These are phyloP conservation scores for Silene latifolia DNA, from an alignment of 148 eudicot genomes.

Conservation along the genomic window DNA sequence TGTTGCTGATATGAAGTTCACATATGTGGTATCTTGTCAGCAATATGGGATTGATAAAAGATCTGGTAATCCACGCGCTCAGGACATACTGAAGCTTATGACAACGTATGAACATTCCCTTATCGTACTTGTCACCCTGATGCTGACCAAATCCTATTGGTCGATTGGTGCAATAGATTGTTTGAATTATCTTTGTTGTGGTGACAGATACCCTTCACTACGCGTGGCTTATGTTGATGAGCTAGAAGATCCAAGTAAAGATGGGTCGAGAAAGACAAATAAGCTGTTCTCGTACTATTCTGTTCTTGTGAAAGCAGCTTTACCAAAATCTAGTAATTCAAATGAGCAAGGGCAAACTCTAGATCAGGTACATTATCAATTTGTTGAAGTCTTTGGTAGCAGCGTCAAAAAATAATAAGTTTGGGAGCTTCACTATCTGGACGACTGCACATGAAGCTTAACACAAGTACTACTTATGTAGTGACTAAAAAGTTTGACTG, in stretches of 20 bases:
- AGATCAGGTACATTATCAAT: slow-evolving; percentile 54
- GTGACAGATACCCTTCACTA: slow-evolving; percentile 80
- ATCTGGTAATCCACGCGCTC: slow-evolving; percentile 76
- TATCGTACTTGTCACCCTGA: background rate
- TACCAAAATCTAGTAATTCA: slow-evolving; percentile 70
- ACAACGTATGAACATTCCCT: slow-evolving; percentile 45
- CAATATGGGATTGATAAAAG: slow-evolving; percentile 86
- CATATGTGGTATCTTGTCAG: slow-evolving; percentile 97
- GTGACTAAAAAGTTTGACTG: background rate
- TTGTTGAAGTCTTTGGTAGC: background rate
- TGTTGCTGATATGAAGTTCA: slow-evolving; percentile 95
- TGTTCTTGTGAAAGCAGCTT: slow-evolving; percentile 83
- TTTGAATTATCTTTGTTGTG: background rate
- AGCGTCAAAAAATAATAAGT: background rate
- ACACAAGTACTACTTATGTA: background rate
- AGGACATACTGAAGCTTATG: slow-evolving; percentile 86
- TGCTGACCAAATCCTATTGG: background rate
- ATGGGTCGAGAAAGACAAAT: slow-evolving; percentile 47
- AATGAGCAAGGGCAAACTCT: slow-evolving; percentile 74
- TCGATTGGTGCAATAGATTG: background rate
- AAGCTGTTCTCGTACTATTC: slow-evolving; percentile 66
- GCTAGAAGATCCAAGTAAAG: slow-evolving; percentile 82
- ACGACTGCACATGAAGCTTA: background rate
- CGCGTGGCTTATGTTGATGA: slow-evolving; percentile 99
- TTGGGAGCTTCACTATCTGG: background rate